These are phyloP conservation scores for Diddensiella santjacobensis DNA, from an alignment of 805 yeast genomes.

Conservation along the genomic window DNA sequence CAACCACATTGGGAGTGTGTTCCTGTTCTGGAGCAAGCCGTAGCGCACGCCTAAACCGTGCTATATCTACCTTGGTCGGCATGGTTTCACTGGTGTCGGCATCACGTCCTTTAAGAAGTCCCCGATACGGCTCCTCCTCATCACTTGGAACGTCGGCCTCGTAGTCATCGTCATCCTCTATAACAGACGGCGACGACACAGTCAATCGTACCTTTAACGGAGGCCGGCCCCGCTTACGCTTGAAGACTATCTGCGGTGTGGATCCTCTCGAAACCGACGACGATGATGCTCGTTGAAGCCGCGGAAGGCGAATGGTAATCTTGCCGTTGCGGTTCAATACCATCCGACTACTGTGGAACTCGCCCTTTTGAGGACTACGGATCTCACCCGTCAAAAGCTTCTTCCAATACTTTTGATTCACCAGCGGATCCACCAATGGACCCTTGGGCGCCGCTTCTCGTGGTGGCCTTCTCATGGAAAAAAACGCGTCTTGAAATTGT, in stretches of 20 bases:
- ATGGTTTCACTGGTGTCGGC: conserved; percentile 58
- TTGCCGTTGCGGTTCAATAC: not conserved
- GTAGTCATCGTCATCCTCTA: conserved; percentile 4
- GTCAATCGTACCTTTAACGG: conserved; percentile 3
- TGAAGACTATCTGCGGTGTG: not conserved
- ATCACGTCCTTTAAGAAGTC: conserved; percentile 55
- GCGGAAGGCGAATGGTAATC: not conserved
- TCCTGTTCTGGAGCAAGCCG: not conserved
- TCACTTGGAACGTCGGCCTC: conserved; percentile 17
- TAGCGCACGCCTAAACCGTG: conserved; percentile 40
- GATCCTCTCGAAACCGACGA: not conserved
- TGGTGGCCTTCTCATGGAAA: conserved; percentile 3
- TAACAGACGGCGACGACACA: not conserved
- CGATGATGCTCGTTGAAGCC: not conserved
- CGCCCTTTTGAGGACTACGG: not conserved
- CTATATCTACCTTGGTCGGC: conserved; percentile 53
- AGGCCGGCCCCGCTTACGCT: conserved; percentile 3
- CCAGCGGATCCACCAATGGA: conserved; percentile 21
- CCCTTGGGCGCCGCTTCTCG: conserved; percentile 21
- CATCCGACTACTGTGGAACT: not conserved
- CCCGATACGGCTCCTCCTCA: conserved; percentile 51
- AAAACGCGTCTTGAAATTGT: too few relatives aligned
- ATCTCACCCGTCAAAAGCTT: conserved; percentile 10
- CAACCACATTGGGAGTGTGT: not conserved
- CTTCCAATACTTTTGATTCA: conserved; percentile 18